Conservation (phyloP, 2,329 filamentous ascomycete genomes). For the Westerdykella ornata region DNA sequence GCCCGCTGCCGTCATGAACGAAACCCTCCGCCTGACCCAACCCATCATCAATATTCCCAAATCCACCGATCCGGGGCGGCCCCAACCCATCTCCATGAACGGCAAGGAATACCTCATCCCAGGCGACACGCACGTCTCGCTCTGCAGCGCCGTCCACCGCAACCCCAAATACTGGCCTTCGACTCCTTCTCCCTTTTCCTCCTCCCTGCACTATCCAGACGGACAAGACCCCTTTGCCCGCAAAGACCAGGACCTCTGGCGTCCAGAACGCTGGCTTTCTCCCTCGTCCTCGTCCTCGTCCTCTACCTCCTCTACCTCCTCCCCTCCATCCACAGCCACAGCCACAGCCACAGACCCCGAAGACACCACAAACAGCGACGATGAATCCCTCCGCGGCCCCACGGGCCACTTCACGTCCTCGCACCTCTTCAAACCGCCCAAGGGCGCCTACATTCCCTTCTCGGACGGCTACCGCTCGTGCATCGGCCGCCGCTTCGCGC, state of each 20-base stretch:
- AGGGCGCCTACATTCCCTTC: conserved; percentile 52
- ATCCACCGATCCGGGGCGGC: conserved; percentile 39
- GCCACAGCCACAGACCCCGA: conserved; percentile 20
- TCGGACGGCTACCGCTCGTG: conserved; percentile 51
- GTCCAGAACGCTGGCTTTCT: conserved; percentile 65
- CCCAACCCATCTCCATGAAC: conserved; percentile 54
- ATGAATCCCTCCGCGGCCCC: conserved; percentile 54
- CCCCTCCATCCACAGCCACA: conserved; percentile 13
- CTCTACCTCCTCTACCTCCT: no score
- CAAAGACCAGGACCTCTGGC: conserved; percentile 59
- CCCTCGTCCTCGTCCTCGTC: no score
- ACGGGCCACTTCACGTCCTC: conserved; percentile 56
- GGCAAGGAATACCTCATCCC: conserved; percentile 56
- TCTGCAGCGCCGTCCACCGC: conserved; percentile 53
- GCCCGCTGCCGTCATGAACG: conserved; percentile 69
- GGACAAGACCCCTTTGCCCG: conserved; percentile 16
- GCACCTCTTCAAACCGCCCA: conserved; percentile 47
- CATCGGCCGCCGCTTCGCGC: conserved; percentile 51
- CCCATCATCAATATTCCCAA: conserved; percentile 69
- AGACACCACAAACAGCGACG: conserved; percentile 38
- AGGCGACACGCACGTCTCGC: conserved; percentile 48
- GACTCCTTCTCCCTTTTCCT: conserved; percentile 8
- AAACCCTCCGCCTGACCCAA: conserved; percentile 66
- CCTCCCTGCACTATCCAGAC: background rate
- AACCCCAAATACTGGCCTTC: conserved; percentile 68